These are phyloP conservation scores for Acidiella bohemica DNA, from an alignment of 495 filamentous ascomycete species.

Conservation along the genomic window DNA sequence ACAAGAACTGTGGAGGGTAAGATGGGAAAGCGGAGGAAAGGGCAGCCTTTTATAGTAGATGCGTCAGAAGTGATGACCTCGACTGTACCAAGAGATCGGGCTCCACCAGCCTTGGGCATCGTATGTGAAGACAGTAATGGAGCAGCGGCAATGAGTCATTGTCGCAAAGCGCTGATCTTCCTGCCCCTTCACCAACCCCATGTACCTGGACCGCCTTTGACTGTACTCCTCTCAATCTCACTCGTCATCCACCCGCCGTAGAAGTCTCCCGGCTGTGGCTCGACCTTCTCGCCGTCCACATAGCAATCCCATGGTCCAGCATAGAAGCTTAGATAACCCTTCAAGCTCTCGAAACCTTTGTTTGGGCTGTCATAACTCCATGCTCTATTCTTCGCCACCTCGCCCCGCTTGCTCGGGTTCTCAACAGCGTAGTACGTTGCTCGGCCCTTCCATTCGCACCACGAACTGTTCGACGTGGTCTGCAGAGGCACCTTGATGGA, in stretches of 20 bases:
- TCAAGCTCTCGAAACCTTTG: constrained; percentile 34
- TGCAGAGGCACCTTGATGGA: constrained; percentile 32
- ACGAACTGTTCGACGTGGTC: constrained; percentile 33
- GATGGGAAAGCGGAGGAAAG: no score
- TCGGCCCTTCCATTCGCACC: constrained; percentile 45
- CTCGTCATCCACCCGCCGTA: constrained; percentile 47
- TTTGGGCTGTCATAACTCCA: constrained; percentile 43
- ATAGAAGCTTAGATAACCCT: constrained; percentile 40
- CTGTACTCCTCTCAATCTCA: constrained; percentile 38
- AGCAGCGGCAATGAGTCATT: no score
- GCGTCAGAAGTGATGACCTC: no score
- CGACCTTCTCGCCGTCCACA: constrained; percentile 46
- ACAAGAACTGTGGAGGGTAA: no score
- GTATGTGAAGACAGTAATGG: no score
- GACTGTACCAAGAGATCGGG: no score
- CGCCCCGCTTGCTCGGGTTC: constrained; percentile 26
- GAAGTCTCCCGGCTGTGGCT: constrained; percentile 44
- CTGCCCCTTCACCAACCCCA: constrained; percentile 30
- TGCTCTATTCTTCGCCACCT: constrained; percentile 35
- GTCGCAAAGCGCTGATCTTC: no score
- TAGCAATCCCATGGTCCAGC: constrained; percentile 45
- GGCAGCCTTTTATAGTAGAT: no score
- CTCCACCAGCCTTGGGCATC: no score
- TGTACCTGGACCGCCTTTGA: constrained; percentile 40
- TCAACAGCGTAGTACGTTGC: constrained; percentile 37